A percentile compares a stretch with the other conserved stretches of the same genome.
phyloP scores from a whole-genome alignment of 768 basidiomycete species.

The Chalciporus chontae region DNA sequence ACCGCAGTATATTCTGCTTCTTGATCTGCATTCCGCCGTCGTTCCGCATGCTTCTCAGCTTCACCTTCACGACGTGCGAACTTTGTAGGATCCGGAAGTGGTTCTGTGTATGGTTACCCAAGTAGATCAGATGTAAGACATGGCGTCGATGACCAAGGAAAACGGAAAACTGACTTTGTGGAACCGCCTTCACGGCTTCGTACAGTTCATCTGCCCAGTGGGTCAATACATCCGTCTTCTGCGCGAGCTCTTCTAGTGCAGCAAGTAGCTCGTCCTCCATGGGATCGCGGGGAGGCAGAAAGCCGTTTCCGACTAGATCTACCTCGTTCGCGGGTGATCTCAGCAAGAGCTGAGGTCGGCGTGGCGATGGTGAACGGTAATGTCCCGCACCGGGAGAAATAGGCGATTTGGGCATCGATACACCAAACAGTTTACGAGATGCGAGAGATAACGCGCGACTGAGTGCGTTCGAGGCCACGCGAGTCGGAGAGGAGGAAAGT shows the following conservation, averaged over 20 bases:
- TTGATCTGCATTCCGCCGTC: slow-evolving; percentile 68
- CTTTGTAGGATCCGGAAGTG: slow-evolving; percentile 75
- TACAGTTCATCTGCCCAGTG: slow-evolving; percentile 96
- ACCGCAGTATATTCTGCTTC: slow-evolving; percentile 82
- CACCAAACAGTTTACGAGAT: slow-evolving; percentile 77
- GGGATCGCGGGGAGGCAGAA: slow-evolving; percentile 47
- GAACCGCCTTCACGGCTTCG: slow-evolving; percentile 79
- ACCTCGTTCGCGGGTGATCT: slow-evolving; percentile 36
- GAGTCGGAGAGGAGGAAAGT: slow-evolving; percentile 64
- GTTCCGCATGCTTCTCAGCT: slow-evolving; percentile 62
- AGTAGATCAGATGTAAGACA: neutral
- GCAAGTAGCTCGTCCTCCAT: slow-evolving; percentile 83
- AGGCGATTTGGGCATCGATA: slow-evolving; percentile 38
- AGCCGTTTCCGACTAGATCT: slow-evolving; percentile 27
- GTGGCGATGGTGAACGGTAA: slow-evolving; percentile 49
- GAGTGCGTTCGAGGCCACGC: slow-evolving; percentile 68
- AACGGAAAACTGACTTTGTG: slow-evolving; percentile 66
- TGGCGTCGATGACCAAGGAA: neutral
- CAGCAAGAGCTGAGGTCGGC: slow-evolving; percentile 51
- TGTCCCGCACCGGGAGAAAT: slow-evolving; percentile 33
- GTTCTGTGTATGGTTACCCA: slow-evolving; percentile 45
- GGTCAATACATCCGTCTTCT: slow-evolving; percentile 92
- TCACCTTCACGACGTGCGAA: slow-evolving; percentile 71
- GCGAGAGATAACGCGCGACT: slow-evolving; percentile 78
- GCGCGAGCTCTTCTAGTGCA: slow-evolving; percentile 82